Conservation (phyloP, 1,284 basidiomycete genomes). For the Vanrija humicola region DNA sequence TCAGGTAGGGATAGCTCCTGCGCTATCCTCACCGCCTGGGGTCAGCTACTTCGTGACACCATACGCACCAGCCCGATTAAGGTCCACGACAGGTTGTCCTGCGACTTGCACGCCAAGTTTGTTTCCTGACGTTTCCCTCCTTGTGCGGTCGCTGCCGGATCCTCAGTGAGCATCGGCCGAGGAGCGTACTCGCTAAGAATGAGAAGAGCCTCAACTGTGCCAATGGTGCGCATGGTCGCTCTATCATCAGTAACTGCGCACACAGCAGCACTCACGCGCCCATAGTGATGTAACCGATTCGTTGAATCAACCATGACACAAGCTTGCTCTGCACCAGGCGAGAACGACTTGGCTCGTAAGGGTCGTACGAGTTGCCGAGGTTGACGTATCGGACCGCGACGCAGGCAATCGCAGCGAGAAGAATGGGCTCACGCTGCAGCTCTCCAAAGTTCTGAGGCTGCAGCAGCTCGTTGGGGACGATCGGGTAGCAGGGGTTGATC, state of each 20-base stretch:
- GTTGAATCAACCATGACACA: conserved; percentile 15
- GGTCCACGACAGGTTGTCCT: conserved; percentile 22
- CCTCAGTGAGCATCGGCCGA: conserved; percentile 11
- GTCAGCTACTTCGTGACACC: not conserved
- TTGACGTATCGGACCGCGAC: conserved; percentile 17
- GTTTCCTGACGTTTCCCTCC: not conserved
- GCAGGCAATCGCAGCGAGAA: conserved; percentile 14
- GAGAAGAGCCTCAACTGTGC: conserved; percentile 23
- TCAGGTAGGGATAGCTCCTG: conserved; percentile 17
- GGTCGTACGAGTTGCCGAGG: conserved; percentile 16
- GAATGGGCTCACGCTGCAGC: conserved; percentile 16
- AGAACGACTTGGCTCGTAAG: conserved; percentile 9
- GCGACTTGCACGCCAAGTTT: conserved; percentile 8
- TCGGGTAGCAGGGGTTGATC: conserved; percentile 18
- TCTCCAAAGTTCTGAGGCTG: conserved; percentile 7
- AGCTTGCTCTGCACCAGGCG: conserved; percentile 13
- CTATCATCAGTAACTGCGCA: not conserved
- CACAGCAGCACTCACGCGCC: conserved; percentile 13
- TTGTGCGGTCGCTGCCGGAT: not conserved
- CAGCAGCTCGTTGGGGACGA: conserved; percentile 17
- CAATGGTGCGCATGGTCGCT: conserved; percentile 16
- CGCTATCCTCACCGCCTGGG: conserved; percentile 16
- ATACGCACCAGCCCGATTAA: conserved; percentile 14
- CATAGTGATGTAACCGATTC: conserved; percentile 16
- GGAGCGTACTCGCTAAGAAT: conserved; percentile 25